Evolutionary conservation across 192 early-diverging fungal genomes (phyloP).

Genomic region (Podila verticillata): DNA sequence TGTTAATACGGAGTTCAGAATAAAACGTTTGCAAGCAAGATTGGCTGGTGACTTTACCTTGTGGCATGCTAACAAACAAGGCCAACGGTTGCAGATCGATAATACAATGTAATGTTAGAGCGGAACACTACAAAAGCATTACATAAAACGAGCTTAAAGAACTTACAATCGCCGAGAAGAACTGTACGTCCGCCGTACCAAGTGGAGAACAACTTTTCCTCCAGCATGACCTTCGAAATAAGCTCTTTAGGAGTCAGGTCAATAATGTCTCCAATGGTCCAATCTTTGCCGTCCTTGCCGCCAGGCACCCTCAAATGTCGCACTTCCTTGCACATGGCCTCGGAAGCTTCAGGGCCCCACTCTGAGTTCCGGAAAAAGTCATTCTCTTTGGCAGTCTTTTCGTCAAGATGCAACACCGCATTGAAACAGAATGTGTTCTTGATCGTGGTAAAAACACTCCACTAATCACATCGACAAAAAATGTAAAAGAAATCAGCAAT

Average conservation of each 20-base stretch:
- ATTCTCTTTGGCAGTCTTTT: slow-evolving; percentile 1
- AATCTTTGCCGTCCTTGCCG: slow-evolving; percentile 4
- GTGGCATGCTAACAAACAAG: not conserved
- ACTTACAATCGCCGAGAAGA: slow-evolving; percentile 32
- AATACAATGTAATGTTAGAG: no score
- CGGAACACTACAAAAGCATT: no score
- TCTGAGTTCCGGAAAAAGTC: slow-evolving; percentile 15
- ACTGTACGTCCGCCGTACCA: slow-evolving; percentile 20
- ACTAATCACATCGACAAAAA: not conserved
- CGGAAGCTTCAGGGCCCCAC: not conserved
- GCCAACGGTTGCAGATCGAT: no score
- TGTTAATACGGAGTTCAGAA: not conserved
- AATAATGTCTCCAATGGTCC: slow-evolving; percentile 23
- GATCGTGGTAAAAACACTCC: slow-evolving; percentile 10
- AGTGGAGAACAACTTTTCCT: slow-evolving; percentile 35
- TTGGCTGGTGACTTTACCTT: not conserved
- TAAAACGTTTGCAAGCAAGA: not conserved
- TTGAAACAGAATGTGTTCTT: slow-evolving; percentile 13
- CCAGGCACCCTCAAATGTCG: not conserved
- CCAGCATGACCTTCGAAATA: slow-evolving; percentile 25
- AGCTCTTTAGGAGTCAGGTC: slow-evolving; percentile 15
- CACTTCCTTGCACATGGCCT: not conserved
- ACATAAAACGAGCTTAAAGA: no score
- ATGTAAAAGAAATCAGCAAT: no score
- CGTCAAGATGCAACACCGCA: slow-evolving; percentile 2